A percentile compares a stretch with the other conserved stretches of the same genome.
Conservation (phyloP, 75 land plant species). For the Cryptomeria japonica region DNA sequence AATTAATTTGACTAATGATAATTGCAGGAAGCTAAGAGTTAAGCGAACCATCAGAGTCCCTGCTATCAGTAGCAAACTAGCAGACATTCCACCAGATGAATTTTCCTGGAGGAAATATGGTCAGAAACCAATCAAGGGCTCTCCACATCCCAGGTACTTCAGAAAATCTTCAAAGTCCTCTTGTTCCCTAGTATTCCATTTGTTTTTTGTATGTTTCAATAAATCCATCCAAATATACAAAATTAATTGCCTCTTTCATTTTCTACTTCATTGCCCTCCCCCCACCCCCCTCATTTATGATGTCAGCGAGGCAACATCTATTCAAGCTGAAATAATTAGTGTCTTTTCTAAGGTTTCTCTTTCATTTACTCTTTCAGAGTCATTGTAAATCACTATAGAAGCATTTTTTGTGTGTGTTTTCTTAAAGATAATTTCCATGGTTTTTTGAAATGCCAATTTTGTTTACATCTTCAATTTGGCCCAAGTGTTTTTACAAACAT, state of each 20-base stretch:
- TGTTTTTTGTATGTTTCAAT: not conserved
- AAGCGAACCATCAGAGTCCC: constrained; percentile 69
- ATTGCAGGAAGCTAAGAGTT: constrained; percentile 55
- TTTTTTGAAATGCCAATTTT: not conserved
- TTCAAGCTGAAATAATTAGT: not conserved
- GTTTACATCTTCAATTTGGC: not conserved
- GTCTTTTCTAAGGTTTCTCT: not conserved
- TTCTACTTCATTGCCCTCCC: not conserved
- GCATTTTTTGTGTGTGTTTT: too few relatives aligned
- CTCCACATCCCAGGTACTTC: constrained; percentile 84
- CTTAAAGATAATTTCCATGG: not conserved
- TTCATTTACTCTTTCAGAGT: not conserved
- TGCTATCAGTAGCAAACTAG: constrained; percentile 73
- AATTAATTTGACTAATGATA: not conserved
- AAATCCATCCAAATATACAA: not conserved
- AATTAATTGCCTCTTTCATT: not conserved
- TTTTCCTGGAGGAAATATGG: constrained; percentile 92
- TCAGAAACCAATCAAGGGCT: constrained; percentile 93
- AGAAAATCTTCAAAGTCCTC: not conserved
- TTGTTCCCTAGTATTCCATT: not conserved
- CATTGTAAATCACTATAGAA: not conserved
- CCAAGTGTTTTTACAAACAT: not conserved
- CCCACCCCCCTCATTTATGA: not conserved
- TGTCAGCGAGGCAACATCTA: not conserved
- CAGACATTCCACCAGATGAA: constrained; percentile 90